Conservation (phyloP, 805 yeast genomes). For the Crinitomyces ghanaensis region DNA sequence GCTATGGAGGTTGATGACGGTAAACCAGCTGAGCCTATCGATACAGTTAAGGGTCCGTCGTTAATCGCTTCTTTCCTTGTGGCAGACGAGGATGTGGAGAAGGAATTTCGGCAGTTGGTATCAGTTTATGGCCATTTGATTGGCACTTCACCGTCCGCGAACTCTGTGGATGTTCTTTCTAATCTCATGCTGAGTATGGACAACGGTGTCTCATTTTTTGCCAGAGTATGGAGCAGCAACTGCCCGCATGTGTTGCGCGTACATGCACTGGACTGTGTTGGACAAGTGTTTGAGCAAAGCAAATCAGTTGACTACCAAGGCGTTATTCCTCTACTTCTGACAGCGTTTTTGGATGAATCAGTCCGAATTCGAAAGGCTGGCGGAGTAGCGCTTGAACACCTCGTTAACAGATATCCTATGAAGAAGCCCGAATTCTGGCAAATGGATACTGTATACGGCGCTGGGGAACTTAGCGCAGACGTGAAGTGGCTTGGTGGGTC, state of each 20-base stretch:
- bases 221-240: constrained; percentile 26
- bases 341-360: constrained; percentile 25
- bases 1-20: too few species aligned
- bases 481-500: constrained; percentile 47
- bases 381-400: constrained; percentile 14
- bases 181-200: too few species aligned
- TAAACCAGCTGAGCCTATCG: too few species aligned
- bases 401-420: constrained; percentile 17
- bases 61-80: too few species aligned
- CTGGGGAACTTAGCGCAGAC: constrained; percentile 32
- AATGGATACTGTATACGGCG: constrained; percentile 41
- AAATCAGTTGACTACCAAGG: constrained; percentile 25
- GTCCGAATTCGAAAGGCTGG: constrained; percentile 24
- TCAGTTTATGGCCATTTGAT: too few species aligned
- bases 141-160: too few species aligned
- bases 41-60: too few species aligned
- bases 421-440: constrained; percentile 23
- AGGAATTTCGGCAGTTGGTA: too few species aligned
- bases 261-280: constrained; percentile 22
- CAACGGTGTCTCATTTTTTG: constrained; percentile 27
- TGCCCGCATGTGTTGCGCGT: constrained; percentile 28
- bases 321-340: constrained; percentile 23
- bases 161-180: too few species aligned
- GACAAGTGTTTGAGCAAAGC: constrained; percentile 7
- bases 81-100: too few species aligned